Conservation (phyloP, 2,329 filamentous ascomycete species). For the Fusarium graminum region DNA sequence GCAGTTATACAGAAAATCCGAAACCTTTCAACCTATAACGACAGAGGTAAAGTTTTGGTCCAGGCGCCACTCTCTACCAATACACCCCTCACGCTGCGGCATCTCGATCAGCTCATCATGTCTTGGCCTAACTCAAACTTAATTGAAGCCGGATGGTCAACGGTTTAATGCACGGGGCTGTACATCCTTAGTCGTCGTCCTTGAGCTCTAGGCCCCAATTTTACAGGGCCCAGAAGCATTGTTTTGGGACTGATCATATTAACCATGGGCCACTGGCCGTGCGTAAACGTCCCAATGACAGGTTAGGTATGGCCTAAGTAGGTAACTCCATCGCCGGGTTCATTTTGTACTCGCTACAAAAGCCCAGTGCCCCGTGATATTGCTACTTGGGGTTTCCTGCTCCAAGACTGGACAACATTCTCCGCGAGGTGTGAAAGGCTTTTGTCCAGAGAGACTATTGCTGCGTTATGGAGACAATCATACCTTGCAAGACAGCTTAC, state of each 20-base stretch:
- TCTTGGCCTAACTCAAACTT: conserved; percentile 1
- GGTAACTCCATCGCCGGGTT: neutral
- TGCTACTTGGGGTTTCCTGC: neutral
- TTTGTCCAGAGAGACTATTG: conserved; percentile 1
- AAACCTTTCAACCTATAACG: neutral
- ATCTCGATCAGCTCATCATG: conserved; percentile 18
- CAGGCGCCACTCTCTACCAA: conserved; percentile 1
- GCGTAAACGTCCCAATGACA: conserved; percentile 1
- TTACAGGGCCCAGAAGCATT: conserved; percentile 8
- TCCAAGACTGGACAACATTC: neutral
- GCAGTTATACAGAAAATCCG: neutral
- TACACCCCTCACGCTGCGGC: neutral
- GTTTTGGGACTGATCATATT: conserved; percentile 2
- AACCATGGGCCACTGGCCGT: conserved; percentile 4
- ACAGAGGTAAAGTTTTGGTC: neutral
- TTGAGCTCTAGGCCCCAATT: neutral
- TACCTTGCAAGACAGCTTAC: neutral
- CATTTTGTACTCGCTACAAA: no score
- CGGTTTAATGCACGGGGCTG: neutral
- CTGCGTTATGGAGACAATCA: neutral
- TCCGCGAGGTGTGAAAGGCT: neutral
- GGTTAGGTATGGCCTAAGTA: conserved; percentile 4
- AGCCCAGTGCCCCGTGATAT: neutral
- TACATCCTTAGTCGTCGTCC: neutral
- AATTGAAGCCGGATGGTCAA: conserved; percentile 1